Base-by-base conservation (phyloP, 106 monocot genomes). In the Acorus calamus region DNA sequence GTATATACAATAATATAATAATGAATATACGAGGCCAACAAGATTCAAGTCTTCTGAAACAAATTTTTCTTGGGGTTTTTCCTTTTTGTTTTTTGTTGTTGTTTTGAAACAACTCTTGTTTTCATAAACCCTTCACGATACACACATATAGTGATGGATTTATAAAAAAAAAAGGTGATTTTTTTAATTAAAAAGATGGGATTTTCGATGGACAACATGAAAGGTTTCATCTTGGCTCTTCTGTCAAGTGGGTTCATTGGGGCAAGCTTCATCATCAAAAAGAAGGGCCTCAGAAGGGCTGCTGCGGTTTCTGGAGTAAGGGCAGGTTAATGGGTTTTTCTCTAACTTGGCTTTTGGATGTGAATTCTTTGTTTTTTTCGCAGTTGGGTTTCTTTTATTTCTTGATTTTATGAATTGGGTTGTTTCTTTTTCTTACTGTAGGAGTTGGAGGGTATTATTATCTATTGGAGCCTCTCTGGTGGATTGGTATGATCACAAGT, bases 191-290 rank as follows among this genome's bases (percentile, higher is more conserved):
- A 28, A 28, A 28, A 28, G 56, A 76, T 76, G 83, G 83, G 76
- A 14, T 70, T 76, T 55, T 84, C 75, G 14, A 49, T 66, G 11
- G 86, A 86, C 59, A 90, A 90, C 58, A 53, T 86, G 12, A 90
- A 83, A 66, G 89, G 89, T 2, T 78, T 90, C 66, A 43, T 76
- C 6, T 62, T 90, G 58, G 89, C 89, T 42, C 70, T 90, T 6
- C 46, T 75, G 0, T 90, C 89, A 7, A 90, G 89, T 59, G 78
- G 59, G 5, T 90, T 90, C 83, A 90, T 90, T 60, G 89, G 89
- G 0, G 82, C 86, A 53, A 90, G 89, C 74, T 90, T 91, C 73
- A 91, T 91, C 70, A 81, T 80, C 61, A 84, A 84, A 72, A 84
- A 84, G 79, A 84, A 84, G 61, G 83, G 83, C 46, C 65, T 84